Evolutionary conservation across 2,329 filamentous ascomycete genomes (phyloP).

Genomic region (Ceratocystis destructans): DNA sequence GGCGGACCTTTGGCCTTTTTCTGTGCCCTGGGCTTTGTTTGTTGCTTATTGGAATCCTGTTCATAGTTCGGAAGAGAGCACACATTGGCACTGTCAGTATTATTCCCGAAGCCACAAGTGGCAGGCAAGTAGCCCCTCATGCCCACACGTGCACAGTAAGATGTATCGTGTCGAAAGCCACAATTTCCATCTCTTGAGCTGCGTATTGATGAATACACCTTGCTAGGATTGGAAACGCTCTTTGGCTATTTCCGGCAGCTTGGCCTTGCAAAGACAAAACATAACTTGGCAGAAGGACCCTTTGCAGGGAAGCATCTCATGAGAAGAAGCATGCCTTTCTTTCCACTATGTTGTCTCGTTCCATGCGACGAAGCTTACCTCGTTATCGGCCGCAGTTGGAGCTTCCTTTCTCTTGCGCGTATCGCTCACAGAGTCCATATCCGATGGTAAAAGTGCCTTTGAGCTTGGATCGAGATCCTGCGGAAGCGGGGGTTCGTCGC

Average conservation of each 20-base stretch:
- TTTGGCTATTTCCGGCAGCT: not conserved
- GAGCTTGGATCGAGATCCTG: not conserved
- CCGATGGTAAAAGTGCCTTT: not conserved
- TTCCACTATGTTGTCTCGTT: constrained; percentile 3
- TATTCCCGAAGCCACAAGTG: constrained; percentile 12
- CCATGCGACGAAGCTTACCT: constrained; percentile 30
- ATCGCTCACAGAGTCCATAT: not conserved
- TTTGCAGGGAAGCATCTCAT: too few species aligned
- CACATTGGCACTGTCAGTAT: constrained; percentile 16
- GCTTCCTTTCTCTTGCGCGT: constrained; percentile 32
- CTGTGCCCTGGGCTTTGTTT: constrained; percentile 26
- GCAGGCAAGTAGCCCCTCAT: not conserved
- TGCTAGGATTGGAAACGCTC: not conserved
- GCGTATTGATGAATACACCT: not conserved
- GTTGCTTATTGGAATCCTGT: constrained; percentile 14
- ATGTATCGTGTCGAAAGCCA: not conserved
- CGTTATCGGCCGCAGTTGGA: constrained; percentile 26
- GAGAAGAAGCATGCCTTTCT: not conserved
- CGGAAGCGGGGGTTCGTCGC: constrained; percentile 20
- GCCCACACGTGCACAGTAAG: not conserved
- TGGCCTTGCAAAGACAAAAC: not conserved
- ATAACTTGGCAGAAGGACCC: not conserved
- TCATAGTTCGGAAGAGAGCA: constrained; percentile 12
- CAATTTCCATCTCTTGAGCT: not conserved
- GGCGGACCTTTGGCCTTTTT: constrained; percentile 37